These are phyloP conservation scores for Ormosia semicastrata DNA, from an alignment of 306 rosid species.

Conservation along the genomic window DNA sequence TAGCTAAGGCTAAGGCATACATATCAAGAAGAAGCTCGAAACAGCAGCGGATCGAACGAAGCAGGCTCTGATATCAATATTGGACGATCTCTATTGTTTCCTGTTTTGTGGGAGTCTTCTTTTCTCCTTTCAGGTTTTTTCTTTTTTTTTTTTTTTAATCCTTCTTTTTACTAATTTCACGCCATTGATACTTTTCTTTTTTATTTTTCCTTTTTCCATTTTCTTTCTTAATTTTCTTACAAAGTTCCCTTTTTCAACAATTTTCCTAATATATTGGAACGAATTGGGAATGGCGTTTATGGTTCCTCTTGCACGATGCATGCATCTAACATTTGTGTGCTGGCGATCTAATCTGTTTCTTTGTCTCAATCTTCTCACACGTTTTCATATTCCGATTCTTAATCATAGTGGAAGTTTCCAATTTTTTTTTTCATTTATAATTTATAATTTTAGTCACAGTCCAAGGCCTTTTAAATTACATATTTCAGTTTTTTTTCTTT, in stretches of 20 bases:
- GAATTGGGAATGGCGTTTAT: neutral
- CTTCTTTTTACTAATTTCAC: neutral
- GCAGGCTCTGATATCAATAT: neutral
- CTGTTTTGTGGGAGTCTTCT: constrained; percentile 17
- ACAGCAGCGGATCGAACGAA: neutral
- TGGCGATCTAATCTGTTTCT: neutral
- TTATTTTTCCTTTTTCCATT: too few species aligned
- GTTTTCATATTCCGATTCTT: neutral
- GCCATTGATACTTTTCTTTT: neutral
- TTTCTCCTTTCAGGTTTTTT: neutral
- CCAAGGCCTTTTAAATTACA: neutral
- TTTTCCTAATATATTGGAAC: constrained; percentile 21
- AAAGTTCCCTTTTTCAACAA: neutral
- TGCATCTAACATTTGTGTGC: neutral
- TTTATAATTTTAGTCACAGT: neutral
- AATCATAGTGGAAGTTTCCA: neutral
- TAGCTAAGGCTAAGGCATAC: neutral
- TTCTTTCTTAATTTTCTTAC: neutral
- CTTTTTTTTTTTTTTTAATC: neutral
- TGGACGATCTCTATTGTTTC: neutral
- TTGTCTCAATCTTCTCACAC: constrained; percentile 1
- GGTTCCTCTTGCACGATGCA: neutral
- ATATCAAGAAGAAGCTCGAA: neutral
- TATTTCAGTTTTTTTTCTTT: neutral
- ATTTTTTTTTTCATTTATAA: neutral